These are phyloP conservation scores for Boletus fagicola DNA, from an alignment of 768 basidiomycete species.

Conservation along the genomic window DNA sequence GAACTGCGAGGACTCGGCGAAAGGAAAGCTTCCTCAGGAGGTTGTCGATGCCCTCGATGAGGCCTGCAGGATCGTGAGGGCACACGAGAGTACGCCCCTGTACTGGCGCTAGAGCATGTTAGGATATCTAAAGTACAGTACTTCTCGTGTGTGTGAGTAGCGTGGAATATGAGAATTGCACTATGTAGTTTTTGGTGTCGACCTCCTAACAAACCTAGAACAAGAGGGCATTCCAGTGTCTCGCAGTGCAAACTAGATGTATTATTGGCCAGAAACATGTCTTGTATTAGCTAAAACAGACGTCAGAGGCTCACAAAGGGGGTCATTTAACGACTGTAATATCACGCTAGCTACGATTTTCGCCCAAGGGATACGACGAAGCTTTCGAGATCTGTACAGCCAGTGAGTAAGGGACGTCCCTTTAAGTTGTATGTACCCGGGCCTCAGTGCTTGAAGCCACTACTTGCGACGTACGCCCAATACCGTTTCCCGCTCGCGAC, in stretches of 20 bases:
- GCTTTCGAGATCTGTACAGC: background rate
- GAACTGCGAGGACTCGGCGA: conserved; percentile 46
- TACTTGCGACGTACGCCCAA: conserved; percentile 19
- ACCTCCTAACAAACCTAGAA: background rate
- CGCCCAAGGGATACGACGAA: background rate
- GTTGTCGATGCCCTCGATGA: conserved; percentile 51
- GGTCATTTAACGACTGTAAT: background rate
- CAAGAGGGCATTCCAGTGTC: background rate
- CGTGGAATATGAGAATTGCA: background rate
- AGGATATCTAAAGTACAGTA: background rate
- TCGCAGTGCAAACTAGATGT: background rate
- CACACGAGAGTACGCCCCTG: conserved; percentile 31
- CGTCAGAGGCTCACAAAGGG: background rate
- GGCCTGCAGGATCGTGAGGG: conserved; percentile 42
- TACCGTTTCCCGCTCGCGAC: conserved; percentile 14
- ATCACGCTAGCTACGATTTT: too few species aligned
- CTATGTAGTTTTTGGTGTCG: background rate
- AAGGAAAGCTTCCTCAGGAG: conserved; percentile 54
- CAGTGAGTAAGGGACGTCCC: background rate
- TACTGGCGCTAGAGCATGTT: conserved; percentile 36
- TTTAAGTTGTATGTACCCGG: background rate
- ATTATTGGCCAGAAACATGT: background rate
- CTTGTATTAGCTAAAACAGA: background rate
- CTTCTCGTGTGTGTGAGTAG: background rate
- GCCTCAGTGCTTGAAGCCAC: conserved; percentile 11